phyloP scores from a whole-genome alignment of 148 eudicot genomes.

The Suaeda aralocaspica region DNA sequence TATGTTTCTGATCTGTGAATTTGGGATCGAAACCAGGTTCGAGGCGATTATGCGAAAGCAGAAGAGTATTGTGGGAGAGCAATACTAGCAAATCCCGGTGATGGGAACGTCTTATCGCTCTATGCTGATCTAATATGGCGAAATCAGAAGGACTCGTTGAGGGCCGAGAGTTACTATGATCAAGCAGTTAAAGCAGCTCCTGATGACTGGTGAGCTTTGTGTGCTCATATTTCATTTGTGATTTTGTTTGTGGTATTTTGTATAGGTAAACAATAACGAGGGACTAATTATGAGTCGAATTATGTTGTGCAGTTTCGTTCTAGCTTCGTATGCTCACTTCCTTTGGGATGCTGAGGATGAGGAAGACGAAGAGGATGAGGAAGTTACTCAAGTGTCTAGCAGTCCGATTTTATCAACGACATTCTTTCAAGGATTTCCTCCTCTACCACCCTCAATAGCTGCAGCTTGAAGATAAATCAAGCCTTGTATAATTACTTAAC shows the following conservation, averaged over 20 bases:
- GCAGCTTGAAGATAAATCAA: slow-evolving; percentile 33
- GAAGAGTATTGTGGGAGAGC: slow-evolving; percentile 67
- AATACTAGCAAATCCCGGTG: slow-evolving; percentile 43
- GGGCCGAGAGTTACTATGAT: slow-evolving; percentile 50
- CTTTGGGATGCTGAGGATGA: slow-evolving; percentile 81
- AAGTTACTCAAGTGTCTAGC: slow-evolving; percentile 10
- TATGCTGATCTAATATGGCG: slow-evolving; percentile 57
- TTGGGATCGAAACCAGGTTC: slow-evolving; percentile 32
- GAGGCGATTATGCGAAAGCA: slow-evolving; percentile 48
- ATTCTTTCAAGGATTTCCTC: slow-evolving; percentile 29
- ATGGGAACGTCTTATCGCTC: slow-evolving; percentile 39
- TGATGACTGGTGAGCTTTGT: slow-evolving; percentile 38
- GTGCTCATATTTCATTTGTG: background rate
- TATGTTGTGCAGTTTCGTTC: slow-evolving; percentile 48
- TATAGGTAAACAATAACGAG: background rate
- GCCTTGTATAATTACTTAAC: background rate
- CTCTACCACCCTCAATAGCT: slow-evolving; percentile 33
- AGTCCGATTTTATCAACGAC: slow-evolving; percentile 17
- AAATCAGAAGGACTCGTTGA: slow-evolving; percentile 37
- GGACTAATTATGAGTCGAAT: background rate
- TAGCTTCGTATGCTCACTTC: slow-evolving; percentile 76
- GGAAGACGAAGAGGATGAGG: slow-evolving; percentile 30
- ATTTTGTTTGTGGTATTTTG: background rate
- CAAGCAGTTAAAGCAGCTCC: slow-evolving; percentile 55
- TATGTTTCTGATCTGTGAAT: slow-evolving; percentile 10